Evolutionary conservation across 2,329 filamentous ascomycete genomes (phyloP).

Genomic region (Aureobasidium sp.): DNA sequence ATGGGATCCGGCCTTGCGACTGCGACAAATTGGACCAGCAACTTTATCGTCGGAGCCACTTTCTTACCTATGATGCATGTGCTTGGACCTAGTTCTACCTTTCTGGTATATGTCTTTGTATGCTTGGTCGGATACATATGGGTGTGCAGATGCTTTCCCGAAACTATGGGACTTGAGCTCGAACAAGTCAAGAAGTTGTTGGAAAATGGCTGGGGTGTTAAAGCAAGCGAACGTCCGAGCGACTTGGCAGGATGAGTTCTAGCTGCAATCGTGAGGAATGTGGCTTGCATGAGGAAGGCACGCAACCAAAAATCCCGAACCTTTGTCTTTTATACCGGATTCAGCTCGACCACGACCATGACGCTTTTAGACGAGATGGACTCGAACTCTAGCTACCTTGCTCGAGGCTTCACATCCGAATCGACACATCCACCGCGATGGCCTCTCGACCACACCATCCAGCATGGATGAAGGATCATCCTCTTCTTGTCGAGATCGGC

Average conservation of each 20-base stretch:
- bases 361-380: neutral
- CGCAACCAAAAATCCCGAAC: neutral
- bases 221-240: neutral
- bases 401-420: neutral
- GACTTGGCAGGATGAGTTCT: neutral
- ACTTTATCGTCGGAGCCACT: slow-evolving; percentile 77
- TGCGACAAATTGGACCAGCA: slow-evolving; percentile 80
- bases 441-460: neutral
- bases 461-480: neutral
- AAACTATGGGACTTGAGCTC: slow-evolving; percentile 71
- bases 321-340: neutral
- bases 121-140: slow-evolving; percentile 61
- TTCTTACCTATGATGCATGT: slow-evolving; percentile 82
- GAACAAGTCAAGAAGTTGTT: slow-evolving; percentile 71
- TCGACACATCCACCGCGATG: neutral
- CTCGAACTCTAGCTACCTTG: neutral
- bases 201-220: slow-evolving; percentile 61
- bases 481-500: neutral
- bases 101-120: slow-evolving; percentile 68
- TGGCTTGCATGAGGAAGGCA: neutral
- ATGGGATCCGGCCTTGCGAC: slow-evolving; percentile 68
- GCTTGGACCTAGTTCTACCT: slow-evolving; percentile 68
- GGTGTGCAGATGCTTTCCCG: slow-evolving; percentile 72
- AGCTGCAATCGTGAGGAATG: neutral
- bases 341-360: neutral